phyloP scores from a whole-genome alignment of 2,329 filamentous ascomycete species.

The Ophiostoma angusticollis region DNA sequence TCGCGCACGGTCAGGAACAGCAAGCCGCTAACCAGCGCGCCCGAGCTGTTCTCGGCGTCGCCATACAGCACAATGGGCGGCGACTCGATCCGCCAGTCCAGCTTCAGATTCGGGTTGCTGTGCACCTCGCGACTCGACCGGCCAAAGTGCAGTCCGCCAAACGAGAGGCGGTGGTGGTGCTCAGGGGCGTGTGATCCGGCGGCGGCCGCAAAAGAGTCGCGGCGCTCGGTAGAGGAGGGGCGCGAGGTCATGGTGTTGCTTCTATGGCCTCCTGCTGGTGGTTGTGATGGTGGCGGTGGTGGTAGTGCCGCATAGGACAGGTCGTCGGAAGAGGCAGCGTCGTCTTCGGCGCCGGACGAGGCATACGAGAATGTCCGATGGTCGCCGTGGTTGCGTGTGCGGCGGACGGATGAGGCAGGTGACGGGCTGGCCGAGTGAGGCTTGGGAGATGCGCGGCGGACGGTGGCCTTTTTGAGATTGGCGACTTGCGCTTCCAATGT shows the following conservation, averaged over 20 bases:
- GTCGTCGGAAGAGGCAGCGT: slow-evolving; percentile 9
- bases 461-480: slow-evolving; percentile 31
- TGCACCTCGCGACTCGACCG: slow-evolving; percentile 28
- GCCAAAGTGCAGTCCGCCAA: slow-evolving; percentile 30
- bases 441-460: slow-evolving; percentile 21
- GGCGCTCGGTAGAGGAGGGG: slow-evolving; percentile 12
- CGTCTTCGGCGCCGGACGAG: slow-evolving; percentile 24
- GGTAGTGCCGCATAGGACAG: not conserved
- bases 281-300: slow-evolving; percentile 8
- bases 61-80: slow-evolving; percentile 80
- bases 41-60: slow-evolving; percentile 58
- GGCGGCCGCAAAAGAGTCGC: no score
- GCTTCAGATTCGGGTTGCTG: slow-evolving; percentile 27
- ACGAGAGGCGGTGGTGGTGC: slow-evolving; percentile 28
- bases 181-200: slow-evolving; percentile 26
- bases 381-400: slow-evolving; percentile 20
- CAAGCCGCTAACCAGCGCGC: slow-evolving; percentile 75
- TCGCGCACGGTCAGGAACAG: slow-evolving; percentile 62
- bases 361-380: slow-evolving; percentile 24
- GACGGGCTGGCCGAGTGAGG: slow-evolving; percentile 5
- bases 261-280: slow-evolving; percentile 7
- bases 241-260: slow-evolving; percentile 12
- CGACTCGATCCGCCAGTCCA: slow-evolving; percentile 61
- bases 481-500: slow-evolving; percentile 34
- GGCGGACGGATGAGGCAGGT: slow-evolving; percentile 14